A percentile compares a stretch with the other conserved stretches of the same genome.
These are phyloP conservation scores for Claviceps pusilla DNA, from an alignment of 2,329 filamentous ascomycete species.

Conservation along the genomic window DNA sequence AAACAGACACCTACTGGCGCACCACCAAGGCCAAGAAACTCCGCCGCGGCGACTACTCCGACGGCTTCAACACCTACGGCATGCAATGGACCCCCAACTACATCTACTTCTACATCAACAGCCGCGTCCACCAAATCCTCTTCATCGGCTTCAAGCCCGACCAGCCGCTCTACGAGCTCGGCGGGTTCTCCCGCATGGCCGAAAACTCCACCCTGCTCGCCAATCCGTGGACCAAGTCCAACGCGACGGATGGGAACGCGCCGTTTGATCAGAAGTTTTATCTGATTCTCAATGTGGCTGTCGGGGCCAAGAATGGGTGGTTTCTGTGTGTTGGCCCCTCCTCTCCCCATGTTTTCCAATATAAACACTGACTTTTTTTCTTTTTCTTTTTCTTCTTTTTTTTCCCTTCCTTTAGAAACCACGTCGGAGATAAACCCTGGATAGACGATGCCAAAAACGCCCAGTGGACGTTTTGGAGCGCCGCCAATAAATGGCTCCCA, in stretches of 20 bases:
- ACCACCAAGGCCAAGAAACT: constrained; percentile 19
- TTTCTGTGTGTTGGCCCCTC: constrained; percentile 21
- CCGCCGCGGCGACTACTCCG: constrained; percentile 23
- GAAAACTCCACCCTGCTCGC: constrained; percentile 26
- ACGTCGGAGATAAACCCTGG: constrained; percentile 30
- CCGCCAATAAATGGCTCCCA: constrained; percentile 25
- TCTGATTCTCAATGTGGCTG: constrained; percentile 35
- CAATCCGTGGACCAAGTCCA: constrained; percentile 29
- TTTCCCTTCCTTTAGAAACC: constrained; percentile 17
- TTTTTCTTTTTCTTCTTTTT: neutral
- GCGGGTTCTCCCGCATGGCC: constrained; percentile 24
- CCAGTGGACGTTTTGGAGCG: constrained; percentile 27
- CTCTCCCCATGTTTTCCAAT: no score
- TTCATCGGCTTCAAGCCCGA: constrained; percentile 21
- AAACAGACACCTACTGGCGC: constrained; percentile 19
- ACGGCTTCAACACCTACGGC: constrained; percentile 35
- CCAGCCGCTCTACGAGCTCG: constrained; percentile 24
- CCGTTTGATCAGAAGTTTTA: constrained; percentile 39
- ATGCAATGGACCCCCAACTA: constrained; percentile 37
- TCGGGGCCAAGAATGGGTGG: constrained; percentile 33
- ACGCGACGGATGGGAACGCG: constrained; percentile 24
- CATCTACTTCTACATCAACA: constrained; percentile 38
- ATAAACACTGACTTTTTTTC: neutral
- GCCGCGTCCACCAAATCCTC: constrained; percentile 24
- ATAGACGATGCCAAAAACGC: constrained; percentile 25